Evolutionary conservation across 305 asterid genomes (phyloP).

Genomic region (Petunia hybrid): DNA sequence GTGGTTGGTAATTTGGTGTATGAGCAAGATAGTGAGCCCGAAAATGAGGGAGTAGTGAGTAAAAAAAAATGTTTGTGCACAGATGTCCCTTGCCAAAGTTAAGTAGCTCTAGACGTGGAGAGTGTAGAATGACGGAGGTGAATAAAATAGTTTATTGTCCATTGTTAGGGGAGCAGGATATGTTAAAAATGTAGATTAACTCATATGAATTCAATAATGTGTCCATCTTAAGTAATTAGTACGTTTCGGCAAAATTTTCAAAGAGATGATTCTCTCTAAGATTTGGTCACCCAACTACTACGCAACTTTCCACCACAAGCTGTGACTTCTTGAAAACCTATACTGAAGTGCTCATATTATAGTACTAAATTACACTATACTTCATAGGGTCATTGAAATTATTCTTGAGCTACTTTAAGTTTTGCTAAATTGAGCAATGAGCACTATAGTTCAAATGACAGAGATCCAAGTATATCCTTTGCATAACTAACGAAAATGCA

Average conservation of each 20-base stretch:
- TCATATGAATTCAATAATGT: background rate
- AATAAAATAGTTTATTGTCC: background rate
- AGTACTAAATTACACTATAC: background rate
- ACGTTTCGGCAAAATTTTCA: background rate
- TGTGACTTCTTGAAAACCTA: background rate
- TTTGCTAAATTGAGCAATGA: too few relatives aligned
- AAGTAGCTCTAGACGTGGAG: background rate
- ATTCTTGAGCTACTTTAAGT: too few relatives aligned
- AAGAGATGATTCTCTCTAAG: background rate
- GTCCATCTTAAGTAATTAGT: background rate
- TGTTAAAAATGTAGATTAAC: background rate
- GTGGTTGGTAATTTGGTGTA: too few relatives aligned
- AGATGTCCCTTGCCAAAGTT: background rate
- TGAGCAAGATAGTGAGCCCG: too few relatives aligned
- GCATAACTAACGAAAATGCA: too few relatives aligned
- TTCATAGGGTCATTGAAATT: background rate
- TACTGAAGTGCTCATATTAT: background rate
- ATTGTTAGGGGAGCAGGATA: background rate
- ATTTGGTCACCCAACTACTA: conserved; percentile 9
- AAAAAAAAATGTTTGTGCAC: background rate
- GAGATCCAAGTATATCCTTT: too few relatives aligned
- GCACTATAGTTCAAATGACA: too few relatives aligned
- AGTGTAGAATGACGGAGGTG: background rate
- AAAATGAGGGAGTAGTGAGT: too few relatives aligned
- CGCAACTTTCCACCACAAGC: background rate